phyloP scores from a whole-genome alignment of 768 basidiomycete genomes.

The Boletus pseudo-olivaceus region DNA sequence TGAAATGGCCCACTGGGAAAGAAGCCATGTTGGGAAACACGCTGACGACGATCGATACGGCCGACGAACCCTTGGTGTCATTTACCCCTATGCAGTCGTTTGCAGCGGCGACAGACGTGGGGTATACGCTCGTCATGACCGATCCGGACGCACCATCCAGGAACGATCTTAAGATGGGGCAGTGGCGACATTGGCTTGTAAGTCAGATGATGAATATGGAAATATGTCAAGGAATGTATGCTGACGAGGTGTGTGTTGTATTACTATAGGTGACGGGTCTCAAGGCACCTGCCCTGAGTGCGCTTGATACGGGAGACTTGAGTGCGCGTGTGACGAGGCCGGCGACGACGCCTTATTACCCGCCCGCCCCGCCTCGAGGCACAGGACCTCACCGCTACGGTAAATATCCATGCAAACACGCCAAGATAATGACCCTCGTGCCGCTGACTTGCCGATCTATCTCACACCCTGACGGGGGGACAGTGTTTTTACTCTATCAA shows the following conservation, averaged over 20 bases:
- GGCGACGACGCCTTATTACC: constrained; percentile 52
- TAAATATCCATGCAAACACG: constrained; percentile 13
- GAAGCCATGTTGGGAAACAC: constrained; percentile 38
- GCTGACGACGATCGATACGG: constrained; percentile 35
- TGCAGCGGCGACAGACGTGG: constrained; percentile 29
- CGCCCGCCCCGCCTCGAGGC: constrained; percentile 53
- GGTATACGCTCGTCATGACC: constrained; percentile 54
- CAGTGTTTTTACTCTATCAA: constrained; percentile 58
- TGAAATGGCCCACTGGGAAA: constrained; percentile 29
- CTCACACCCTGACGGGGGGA: not conserved
- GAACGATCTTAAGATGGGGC: constrained; percentile 42
- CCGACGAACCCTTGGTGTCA: constrained; percentile 48
- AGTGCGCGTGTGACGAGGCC: constrained; percentile 41
- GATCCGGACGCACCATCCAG: constrained; percentile 59
- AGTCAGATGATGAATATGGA: constrained; percentile 7
- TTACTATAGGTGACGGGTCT: constrained; percentile 36
- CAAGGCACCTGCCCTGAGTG: constrained; percentile 32
- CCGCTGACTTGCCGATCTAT: not conserved
- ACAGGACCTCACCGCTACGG: constrained; percentile 59
- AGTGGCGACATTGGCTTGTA: constrained; percentile 60
- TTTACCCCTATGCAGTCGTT: constrained; percentile 42
- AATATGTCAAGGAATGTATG: not conserved
- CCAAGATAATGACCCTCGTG: not conserved
- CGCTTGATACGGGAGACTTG: constrained; percentile 32
- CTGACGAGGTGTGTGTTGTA: not conserved